Percentiles rank a stretch among this genome's conserved stretches.
These are phyloP conservation scores for Phialophora expanda DNA, from an alignment of 2,329 filamentous ascomycete species.

Conservation along the genomic window DNA sequence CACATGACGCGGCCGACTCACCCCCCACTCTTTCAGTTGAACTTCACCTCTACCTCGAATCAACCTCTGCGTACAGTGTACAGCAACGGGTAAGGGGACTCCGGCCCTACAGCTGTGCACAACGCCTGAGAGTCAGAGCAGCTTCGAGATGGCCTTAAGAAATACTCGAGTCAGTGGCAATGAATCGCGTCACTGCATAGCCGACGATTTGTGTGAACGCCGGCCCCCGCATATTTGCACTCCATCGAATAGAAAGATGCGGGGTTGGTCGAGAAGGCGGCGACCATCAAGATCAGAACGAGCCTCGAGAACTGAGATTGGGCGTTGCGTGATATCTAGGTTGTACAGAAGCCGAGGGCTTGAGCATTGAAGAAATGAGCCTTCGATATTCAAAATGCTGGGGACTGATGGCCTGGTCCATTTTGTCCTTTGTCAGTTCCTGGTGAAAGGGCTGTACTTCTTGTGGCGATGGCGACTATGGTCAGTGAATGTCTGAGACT, in stretches of 20 bases:
- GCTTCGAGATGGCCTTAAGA: neutral
- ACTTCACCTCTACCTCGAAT: neutral
- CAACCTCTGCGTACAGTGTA: neutral
- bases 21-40: too few species aligned
- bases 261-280: conserved; percentile 7
- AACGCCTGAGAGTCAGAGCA: neutral
- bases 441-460: neutral
- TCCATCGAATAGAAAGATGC: neutral
- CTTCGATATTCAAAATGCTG: neutral
- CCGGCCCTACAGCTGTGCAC: neutral
- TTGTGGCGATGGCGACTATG: conserved; percentile 36
- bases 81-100: neutral
- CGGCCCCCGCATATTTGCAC: neutral
- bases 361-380: neutral
- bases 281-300: neutral
- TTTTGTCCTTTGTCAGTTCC: neutral
- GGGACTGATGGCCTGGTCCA: neutral
- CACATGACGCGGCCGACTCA: too few species aligned
- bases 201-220: neutral
- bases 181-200: conserved; percentile 8
- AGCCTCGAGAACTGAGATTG: neutral
- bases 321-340: neutral
- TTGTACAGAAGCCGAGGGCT: neutral
- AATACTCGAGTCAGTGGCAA: conserved; percentile 14
- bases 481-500: conserved; percentile 2